Base-by-base conservation (phyloP, 257 asterid genomes). In the Linaria vulgaris region DNA sequence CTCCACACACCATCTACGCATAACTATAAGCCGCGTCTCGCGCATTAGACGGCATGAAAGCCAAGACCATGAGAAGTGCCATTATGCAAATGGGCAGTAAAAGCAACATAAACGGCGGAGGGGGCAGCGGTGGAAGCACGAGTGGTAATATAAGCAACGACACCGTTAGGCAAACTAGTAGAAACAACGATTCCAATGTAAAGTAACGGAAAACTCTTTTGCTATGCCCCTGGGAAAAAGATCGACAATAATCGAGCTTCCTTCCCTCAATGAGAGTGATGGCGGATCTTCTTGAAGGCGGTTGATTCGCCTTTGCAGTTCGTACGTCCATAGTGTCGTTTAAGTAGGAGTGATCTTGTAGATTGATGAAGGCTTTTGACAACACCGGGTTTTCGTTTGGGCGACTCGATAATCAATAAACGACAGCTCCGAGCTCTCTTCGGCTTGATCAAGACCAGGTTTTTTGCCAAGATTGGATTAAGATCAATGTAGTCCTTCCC, bases 81-180 rank as follows among this genome's bases (percentile, higher is more conserved):
- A 72, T 11, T 43, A 72, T 67, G 61, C 61, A 67, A 14, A 72
- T 54, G 6, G 77, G 77, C 24, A 72, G 47, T n/a, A 72, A 21
- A 22, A 72, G 24, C 54, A 72, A n/a, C 73, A 72, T 54, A 27
- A 59, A 55, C 6, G 77, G 77, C 1, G 77, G 76, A 2, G 68
- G 70, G 0, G 77, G 77, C 69, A 72, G 43, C 16, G 77, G 77
- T 23, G 77, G 77, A 19, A 72, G 73, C 44, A 72, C 61, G 60
- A 67, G 51, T 3, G 77, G 77, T 43, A 72, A 59, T 21, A 72
- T 58, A 20, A 67, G 59, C 73, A 72, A 44, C 1, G 64, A 72
- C 24, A 37, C 66, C 0, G 77, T 61, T 7, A 72, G 57, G 64
- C 77, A 72, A 16, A 67, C 1, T 15, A 67, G 77, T 20, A 72